Conservation (phyloP, 768 basidiomycete species). For the Panaeolus cyanescens region DNA sequence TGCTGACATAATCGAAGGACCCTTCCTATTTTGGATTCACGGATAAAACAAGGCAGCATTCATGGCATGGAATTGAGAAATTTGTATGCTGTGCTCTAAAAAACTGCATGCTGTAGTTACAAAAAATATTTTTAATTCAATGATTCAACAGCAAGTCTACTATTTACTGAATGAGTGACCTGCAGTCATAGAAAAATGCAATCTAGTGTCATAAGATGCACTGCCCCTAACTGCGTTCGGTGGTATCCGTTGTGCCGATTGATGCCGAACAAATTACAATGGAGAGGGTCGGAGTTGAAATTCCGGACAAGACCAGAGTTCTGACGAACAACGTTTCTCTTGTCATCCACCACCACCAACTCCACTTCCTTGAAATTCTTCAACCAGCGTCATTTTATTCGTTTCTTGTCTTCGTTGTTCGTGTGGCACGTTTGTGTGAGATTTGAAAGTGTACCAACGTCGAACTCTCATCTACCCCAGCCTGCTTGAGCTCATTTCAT, state of each 20-base stretch:
- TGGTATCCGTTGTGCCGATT: not conserved
- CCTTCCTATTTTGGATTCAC: not conserved
- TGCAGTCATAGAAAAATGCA: too few relatives aligned
- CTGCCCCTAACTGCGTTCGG: too few relatives aligned
- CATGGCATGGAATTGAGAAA: not conserved
- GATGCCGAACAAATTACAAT: not conserved
- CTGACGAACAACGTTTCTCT: conserved; percentile 8
- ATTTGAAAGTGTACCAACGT: conserved; percentile 41
- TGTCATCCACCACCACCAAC: conserved; percentile 9
- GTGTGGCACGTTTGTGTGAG: conserved; percentile 51
- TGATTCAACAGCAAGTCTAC: too few relatives aligned
- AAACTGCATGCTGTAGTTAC: too few relatives aligned
- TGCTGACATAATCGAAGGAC: conserved; percentile 37
- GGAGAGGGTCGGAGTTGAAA: too few relatives aligned
- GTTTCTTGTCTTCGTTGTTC: conserved; percentile 33
- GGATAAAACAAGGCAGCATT: conserved; percentile 9
- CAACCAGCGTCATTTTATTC: conserved; percentile 36
- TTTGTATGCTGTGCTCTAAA: too few relatives aligned
- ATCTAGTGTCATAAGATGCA: too few relatives aligned
- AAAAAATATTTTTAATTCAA: too few relatives aligned
- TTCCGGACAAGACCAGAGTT: too few relatives aligned
- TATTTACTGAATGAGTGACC: too few relatives aligned
- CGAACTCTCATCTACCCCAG: conserved; percentile 19
- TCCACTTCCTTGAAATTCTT: conserved; percentile 26
- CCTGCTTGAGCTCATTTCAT: conserved; percentile 9